phyloP scores from a whole-genome alignment of 345 rosid species.

The Cardamine occulta region DNA sequence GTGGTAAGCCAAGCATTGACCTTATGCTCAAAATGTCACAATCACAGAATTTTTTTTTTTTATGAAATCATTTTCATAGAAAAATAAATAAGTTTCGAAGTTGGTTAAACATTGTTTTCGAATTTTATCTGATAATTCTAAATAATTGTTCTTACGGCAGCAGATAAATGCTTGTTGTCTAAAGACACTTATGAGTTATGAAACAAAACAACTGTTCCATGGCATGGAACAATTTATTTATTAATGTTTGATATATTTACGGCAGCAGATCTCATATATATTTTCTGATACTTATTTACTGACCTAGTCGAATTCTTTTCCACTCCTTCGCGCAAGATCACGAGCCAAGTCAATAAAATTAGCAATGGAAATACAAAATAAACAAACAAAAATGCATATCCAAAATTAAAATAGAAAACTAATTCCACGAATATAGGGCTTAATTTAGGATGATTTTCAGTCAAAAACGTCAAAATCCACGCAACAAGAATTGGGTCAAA shows the following conservation, averaged over 20 bases:
- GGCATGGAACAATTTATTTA: neutral
- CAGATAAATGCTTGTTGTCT: constrained; percentile 9
- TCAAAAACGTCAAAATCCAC: constrained; percentile 37
- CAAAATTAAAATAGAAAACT: constrained; percentile 13
- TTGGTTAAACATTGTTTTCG: constrained; percentile 34
- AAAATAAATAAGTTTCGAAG: neutral
- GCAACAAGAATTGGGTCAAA: constrained; percentile 41
- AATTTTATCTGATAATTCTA: neutral
- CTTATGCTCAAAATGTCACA: constrained; percentile 14
- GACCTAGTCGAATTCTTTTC: constrained; percentile 9
- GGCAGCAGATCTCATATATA: no score
- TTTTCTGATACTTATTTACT: constrained; percentile 5
- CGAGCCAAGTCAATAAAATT: constrained; percentile 13
- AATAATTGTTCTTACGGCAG: neutral
- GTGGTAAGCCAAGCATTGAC: constrained; percentile 37
- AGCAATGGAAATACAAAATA: constrained; percentile 5
- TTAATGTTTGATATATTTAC: neutral
- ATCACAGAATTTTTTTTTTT: constrained; percentile 6
- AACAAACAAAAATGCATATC: neutral
- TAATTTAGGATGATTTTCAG: constrained; percentile 29
- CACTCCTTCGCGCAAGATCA: constrained; percentile 24
- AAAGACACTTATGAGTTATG: neutral
- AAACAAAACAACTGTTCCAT: neutral
- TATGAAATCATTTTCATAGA: neutral
- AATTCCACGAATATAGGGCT: constrained; percentile 42